A percentile compares a stretch with the other conserved stretches of the same genome.
phyloP scores from a whole-genome alignment of 148 eudicot genomes.

The Rhododendron williamsianum region DNA sequence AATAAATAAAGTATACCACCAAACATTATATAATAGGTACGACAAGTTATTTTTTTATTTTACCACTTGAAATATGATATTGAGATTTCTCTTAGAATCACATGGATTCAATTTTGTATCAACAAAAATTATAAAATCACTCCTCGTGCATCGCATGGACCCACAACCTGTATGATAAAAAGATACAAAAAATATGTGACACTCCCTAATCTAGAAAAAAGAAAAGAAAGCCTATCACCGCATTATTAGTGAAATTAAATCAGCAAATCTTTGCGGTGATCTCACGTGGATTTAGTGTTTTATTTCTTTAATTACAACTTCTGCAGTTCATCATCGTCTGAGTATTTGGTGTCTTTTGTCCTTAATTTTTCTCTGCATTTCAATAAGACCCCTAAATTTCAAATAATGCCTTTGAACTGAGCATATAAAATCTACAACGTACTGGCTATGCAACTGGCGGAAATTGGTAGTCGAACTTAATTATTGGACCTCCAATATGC shows the following conservation, averaged over 20 bases:
- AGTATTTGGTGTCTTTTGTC: no score
- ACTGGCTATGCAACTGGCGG: no score
- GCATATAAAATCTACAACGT: no score
- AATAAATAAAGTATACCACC: no score
- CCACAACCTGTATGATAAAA: neutral
- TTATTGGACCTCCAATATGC: no score
- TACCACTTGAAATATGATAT: neutral
- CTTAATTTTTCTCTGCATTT: no score
- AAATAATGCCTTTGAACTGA: no score
- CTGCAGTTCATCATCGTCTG: no score
- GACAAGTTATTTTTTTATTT: neutral
- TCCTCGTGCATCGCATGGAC: neutral
- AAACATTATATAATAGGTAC: no score
- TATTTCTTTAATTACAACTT: neutral
- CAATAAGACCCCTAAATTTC: no score
- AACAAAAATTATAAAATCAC: neutral
- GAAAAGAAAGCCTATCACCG: neutral
- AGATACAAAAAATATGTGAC: neutral
- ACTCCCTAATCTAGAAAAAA: neutral
- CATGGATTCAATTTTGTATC: neutral
- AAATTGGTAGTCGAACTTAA: no score
- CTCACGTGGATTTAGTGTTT: slow-evolving; percentile 7
- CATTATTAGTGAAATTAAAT: neutral
- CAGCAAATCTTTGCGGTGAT: slow-evolving; percentile 2
- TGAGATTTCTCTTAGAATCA: neutral